These are phyloP conservation scores for Fistulifera solaris DNA, from an alignment of 108 stramenopile genomes.

Conservation along the genomic window DNA sequence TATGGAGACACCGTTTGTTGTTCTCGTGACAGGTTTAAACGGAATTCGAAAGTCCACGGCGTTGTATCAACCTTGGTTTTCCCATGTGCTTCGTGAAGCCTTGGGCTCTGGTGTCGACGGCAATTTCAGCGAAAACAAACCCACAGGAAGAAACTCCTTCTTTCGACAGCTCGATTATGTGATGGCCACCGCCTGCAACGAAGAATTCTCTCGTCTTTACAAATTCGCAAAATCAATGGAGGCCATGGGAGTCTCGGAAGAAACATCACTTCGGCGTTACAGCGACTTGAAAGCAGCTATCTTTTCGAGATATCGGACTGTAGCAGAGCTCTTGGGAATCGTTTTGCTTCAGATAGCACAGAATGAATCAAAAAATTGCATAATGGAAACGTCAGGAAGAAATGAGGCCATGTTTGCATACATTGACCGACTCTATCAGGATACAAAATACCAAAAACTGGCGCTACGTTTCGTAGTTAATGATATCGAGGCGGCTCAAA, in stretches of 20 bases:
- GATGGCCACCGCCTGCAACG: slow-evolving; percentile 71
- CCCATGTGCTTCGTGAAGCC: slow-evolving; percentile 49
- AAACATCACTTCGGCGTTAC: slow-evolving; percentile 17
- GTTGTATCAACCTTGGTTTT: slow-evolving; percentile 79
- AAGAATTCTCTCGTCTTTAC: slow-evolving; percentile 64
- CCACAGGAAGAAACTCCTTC: slow-evolving; percentile 55
- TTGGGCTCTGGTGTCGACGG: slow-evolving; percentile 27
- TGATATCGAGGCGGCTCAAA: slow-evolving; percentile 58
- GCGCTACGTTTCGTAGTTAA: slow-evolving; percentile 76
- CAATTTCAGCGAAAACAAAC: slow-evolving; percentile 12
- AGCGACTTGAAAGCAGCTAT: slow-evolving; percentile 73
- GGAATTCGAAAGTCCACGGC: slow-evolving; percentile 83
- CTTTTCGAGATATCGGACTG: slow-evolving; percentile 74
- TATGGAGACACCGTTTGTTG: slow-evolving; percentile 52
- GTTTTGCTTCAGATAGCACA: slow-evolving; percentile 56
- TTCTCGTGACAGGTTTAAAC: slow-evolving; percentile 83
- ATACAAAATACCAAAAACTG: slow-evolving; percentile 61
- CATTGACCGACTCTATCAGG: slow-evolving; percentile 64
- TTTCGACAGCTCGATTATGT: slow-evolving; percentile 88
- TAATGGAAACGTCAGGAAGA: slow-evolving; percentile 78
- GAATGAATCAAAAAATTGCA: slow-evolving; percentile 43
- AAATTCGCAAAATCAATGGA: slow-evolving; percentile 23
- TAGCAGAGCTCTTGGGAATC: slow-evolving; percentile 71
- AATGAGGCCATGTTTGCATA: slow-evolving; percentile 86
- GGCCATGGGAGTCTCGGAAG: no score